Base-by-base conservation (phyloP, 495 filamentous ascomycete species). In the Tirmania nivea region DNA sequence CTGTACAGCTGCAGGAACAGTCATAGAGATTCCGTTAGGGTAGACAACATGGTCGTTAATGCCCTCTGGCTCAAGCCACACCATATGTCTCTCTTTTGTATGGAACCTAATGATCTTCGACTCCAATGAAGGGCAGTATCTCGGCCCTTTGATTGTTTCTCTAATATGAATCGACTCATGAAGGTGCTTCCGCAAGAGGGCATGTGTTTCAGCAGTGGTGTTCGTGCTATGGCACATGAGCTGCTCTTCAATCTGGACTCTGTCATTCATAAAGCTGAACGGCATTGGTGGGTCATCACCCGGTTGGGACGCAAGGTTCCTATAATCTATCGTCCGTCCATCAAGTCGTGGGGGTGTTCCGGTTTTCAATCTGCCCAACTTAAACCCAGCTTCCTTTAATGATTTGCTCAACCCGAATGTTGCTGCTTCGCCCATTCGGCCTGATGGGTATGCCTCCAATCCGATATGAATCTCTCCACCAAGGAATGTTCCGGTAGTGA, bases 381-480 rank as follows among this genome's bases (percentile, higher is more conserved):
- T 75, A 67, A 97, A 97, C 8, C 92, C 90, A 17, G 90, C 88
- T 35, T 89, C 81, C 54, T 74, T 76, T 36, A 97, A 73, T 12
- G 86, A 94, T 63, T 89, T 93, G 70, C 86, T 94, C 39, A 97
- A 73, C 0, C 92, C 89, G 58, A 86, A 86, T 1, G 90, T 94
- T 0, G 90, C 87, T 34, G 84, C 84, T 68, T 97, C 90, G 7
- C 90, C 90, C 70, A 97, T 89, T 1, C 90, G 78, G 0, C 90
- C 90, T 0, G 90, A 81, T 0, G 92, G 92, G 57, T 73, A 90
- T 0, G 71, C 75, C 42, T 92, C 77, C 5, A 97, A 66, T 6
- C 90, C 90, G 55, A 97, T 88, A 62, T 97, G 90, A 54, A 97
- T 97, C 66, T 96, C 92, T 20, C 90, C 90, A 50, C 92, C 84